These are phyloP conservation scores for Ehretia macrophylla DNA, from an alignment of 257 asterid genomes.

Conservation along the genomic window DNA sequence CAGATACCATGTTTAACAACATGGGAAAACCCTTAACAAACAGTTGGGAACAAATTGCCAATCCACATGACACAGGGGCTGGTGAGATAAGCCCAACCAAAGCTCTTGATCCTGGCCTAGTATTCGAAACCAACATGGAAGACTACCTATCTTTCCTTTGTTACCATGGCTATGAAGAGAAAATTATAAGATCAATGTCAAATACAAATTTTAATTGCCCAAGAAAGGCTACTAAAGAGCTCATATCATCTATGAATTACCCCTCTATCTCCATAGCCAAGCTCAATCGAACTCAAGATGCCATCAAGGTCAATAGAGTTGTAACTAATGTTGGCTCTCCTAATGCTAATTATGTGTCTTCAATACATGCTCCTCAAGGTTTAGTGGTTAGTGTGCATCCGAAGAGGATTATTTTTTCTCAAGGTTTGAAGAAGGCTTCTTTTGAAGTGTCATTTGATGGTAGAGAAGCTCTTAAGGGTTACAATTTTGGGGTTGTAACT, in stretches of 20 bases:
- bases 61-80: slow-evolving; percentile 56
- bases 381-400: slow-evolving; percentile 45
- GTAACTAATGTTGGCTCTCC: slow-evolving; percentile 48
- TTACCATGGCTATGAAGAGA: slow-evolving; percentile 44
- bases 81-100: slow-evolving; percentile 57
- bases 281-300: slow-evolving; percentile 21
- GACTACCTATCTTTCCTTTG: slow-evolving; percentile 64
- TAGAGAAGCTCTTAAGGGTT: slow-evolving; percentile 44
- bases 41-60: slow-evolving; percentile 23
- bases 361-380: slow-evolving; percentile 45
- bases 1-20: slow-evolving; percentile 56
- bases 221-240: slow-evolving; percentile 9
- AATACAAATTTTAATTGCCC: slow-evolving; percentile 49
- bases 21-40: slow-evolving; percentile 38
- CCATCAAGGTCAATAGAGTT: slow-evolving; percentile 43
- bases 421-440: slow-evolving; percentile 22
- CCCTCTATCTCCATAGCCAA: slow-evolving; percentile 65
- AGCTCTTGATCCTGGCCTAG: slow-evolving; percentile 69
- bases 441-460: slow-evolving; percentile 54
- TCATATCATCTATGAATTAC: slow-evolving; percentile 56
- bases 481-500: slow-evolving; percentile 49
- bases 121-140: slow-evolving; percentile 43
- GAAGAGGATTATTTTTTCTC: slow-evolving; percentile 21
- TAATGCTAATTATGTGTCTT: slow-evolving; percentile 35
- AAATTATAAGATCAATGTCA: slow-evolving; percentile 33